phyloP scores from a whole-genome alignment of 371 early-diverging fungal genomes.

The Mucor velutinosus region DNA sequence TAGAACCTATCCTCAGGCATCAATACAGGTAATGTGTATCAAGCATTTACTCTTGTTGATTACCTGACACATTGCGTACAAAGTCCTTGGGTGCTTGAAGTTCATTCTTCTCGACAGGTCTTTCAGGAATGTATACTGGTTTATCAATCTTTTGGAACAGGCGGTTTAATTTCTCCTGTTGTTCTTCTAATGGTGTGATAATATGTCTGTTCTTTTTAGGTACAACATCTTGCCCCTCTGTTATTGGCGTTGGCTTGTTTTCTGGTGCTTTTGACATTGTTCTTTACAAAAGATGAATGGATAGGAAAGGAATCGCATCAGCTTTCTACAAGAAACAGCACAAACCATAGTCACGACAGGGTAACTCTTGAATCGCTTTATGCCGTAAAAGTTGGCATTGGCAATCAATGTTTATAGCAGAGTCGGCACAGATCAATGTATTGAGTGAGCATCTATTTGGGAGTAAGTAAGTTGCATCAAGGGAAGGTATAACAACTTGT shows the following conservation, averaged over 20 bases:
- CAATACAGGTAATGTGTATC: neutral
- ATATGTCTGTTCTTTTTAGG: conserved; percentile 38
- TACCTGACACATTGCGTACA: conserved; percentile 80
- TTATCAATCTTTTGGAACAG: conserved; percentile 82
- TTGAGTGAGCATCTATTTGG: neutral
- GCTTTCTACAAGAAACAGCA: neutral
- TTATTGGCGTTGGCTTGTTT: neutral
- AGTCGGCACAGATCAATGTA: neutral
- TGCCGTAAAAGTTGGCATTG: neutral
- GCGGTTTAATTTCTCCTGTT: conserved; percentile 70
- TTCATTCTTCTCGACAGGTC: conserved; percentile 35
- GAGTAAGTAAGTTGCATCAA: neutral
- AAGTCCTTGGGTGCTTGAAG: conserved; percentile 75
- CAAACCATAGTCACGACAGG: neutral
- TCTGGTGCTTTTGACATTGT: neutral
- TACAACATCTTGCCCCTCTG: neutral
- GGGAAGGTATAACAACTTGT: neutral
- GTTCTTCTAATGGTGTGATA: conserved; percentile 51
- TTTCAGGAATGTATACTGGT: conserved; percentile 67
- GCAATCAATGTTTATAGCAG: no score
- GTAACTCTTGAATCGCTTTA: neutral
- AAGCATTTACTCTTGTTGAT: neutral
- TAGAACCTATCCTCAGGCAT: conserved; percentile 63
- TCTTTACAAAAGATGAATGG: neutral
- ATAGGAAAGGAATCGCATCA: neutral